Evolutionary conservation across 148 eudicot genomes (phyloP).

Genomic region (Vaccinium corymbosum): DNA sequence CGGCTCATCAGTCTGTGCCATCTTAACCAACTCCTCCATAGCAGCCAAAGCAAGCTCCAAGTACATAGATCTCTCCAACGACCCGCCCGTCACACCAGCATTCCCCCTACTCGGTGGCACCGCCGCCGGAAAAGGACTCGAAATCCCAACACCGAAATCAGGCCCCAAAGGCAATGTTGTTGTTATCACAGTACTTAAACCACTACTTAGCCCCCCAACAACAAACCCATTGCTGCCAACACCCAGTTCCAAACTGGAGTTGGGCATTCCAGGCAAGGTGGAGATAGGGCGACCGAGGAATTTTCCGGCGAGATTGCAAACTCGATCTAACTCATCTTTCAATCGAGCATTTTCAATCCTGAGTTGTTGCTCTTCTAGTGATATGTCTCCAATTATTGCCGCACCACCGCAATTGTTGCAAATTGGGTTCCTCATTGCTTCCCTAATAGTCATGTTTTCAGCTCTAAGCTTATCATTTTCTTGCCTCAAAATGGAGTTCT

Average conservation of each 20-base stretch:
- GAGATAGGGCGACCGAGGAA: slow-evolving; percentile 76
- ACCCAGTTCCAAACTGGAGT: slow-evolving; percentile 70
- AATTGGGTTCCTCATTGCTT: slow-evolving; percentile 89
- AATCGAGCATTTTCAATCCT: slow-evolving; percentile 81
- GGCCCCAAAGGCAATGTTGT: slow-evolving; percentile 43
- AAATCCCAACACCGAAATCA: slow-evolving; percentile 58
- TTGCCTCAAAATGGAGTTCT: slow-evolving; percentile 83
- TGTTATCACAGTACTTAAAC: slow-evolving; percentile 29
- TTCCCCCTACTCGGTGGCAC: slow-evolving; percentile 36
- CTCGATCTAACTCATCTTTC: slow-evolving; percentile 75
- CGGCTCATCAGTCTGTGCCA: slow-evolving; percentile 82
- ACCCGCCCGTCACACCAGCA: slow-evolving; percentile 40
- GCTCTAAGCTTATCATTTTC: slow-evolving; percentile 89
- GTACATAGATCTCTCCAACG: slow-evolving; percentile 74
- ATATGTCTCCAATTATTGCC: slow-evolving; percentile 78
- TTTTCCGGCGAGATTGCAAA: slow-evolving; percentile 70
- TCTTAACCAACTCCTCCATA: slow-evolving; percentile 82
- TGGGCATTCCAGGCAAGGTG: slow-evolving; percentile 50
- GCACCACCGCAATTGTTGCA: slow-evolving; percentile 94
- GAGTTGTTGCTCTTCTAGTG: slow-evolving; percentile 86
- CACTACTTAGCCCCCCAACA: slow-evolving; percentile 15
- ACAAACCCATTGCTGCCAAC: slow-evolving; percentile 69
- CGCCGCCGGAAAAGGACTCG: slow-evolving; percentile 39
- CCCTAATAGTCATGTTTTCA: slow-evolving; percentile 82
- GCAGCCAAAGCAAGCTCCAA: slow-evolving; percentile 93